These are phyloP conservation scores for Talaromyces sp. DNA, from an alignment of 2,329 filamentous ascomycete species.

Conservation along the genomic window DNA sequence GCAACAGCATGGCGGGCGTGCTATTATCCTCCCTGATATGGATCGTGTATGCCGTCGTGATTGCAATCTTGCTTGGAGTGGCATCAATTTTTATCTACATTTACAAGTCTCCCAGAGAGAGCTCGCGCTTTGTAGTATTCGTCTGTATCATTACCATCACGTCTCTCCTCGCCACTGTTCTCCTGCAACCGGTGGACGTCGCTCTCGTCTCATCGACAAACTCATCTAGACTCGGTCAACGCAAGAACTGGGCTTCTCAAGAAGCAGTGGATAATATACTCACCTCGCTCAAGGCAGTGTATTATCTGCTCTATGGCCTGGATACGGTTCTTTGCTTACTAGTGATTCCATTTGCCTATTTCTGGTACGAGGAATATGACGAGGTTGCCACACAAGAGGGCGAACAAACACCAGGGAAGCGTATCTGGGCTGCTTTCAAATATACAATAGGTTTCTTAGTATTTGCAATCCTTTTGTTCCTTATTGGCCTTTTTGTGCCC, in stretches of 20 bases:
- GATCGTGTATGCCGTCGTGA: constrained; percentile 82
- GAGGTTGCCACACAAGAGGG: constrained; percentile 81
- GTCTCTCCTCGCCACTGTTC: constrained; percentile 80
- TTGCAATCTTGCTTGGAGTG: constrained; percentile 70
- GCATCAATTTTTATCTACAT: constrained; percentile 83
- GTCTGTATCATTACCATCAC: constrained; percentile 86
- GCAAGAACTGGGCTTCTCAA: constrained; percentile 93
- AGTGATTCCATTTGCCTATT: constrained; percentile 92
- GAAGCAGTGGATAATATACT: constrained; percentile 73
- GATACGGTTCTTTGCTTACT: constrained; percentile 86
- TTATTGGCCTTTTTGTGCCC: constrained; percentile 91
- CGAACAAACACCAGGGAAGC: constrained; percentile 63
- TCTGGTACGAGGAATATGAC: constrained; percentile 97
- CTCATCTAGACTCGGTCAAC: constrained; percentile 67
- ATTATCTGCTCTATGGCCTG: constrained; percentile 87
- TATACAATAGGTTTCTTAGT: constrained; percentile 83
- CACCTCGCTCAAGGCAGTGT: constrained; percentile 77
- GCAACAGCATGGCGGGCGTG: constrained; percentile 51
- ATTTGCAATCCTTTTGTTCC: constrained; percentile 71
- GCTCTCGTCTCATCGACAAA: constrained; percentile 89
- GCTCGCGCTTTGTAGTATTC: constrained; percentile 73
- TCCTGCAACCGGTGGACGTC: constrained; percentile 91
- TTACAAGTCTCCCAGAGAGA: constrained; percentile 85
- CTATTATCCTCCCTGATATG: constrained; percentile 90
- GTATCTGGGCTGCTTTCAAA: constrained; percentile 80